phyloP scores from a whole-genome alignment of 1,139 yeast species.

The Meyerozyma elateridarum region DNA sequence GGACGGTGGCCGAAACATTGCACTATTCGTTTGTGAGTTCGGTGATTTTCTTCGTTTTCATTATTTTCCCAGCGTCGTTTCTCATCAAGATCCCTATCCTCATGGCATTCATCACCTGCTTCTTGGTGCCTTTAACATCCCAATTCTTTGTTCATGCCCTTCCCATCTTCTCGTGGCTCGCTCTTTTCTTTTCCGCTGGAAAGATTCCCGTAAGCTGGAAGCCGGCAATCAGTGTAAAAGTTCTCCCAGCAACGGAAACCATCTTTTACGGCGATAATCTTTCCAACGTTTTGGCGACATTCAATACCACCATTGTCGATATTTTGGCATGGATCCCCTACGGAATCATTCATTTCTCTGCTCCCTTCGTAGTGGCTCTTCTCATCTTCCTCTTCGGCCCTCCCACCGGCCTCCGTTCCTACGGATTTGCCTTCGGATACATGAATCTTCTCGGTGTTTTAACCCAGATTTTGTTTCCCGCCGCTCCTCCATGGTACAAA shows the following conservation, averaged over 20 bases:
- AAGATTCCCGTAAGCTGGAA: constrained; percentile 75
- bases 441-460: constrained; percentile 86
- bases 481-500: constrained; percentile 99
- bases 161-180: constrained; percentile 86
- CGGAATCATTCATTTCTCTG: constrained; percentile 83
- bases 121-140: constrained; percentile 64
- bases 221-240: constrained; percentile 87
- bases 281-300: constrained; percentile 78
- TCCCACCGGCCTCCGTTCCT: constrained; percentile 81
- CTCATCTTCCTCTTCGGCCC: constrained; percentile 85
- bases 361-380: constrained; percentile 84
- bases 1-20: constrained; percentile 39
- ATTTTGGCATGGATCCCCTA: constrained; percentile 94
- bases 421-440: constrained; percentile 96
- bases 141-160: constrained; percentile 84
- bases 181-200: constrained; percentile 74
- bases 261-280: constrained; percentile 91
- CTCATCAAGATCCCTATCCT: constrained; percentile 42
- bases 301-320: constrained; percentile 65
- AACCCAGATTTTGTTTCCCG: constrained; percentile 81
- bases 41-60: constrained; percentile 48
- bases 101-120: constrained; percentile 31
- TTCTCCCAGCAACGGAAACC: constrained; percentile 91
- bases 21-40: constrained; percentile 50
- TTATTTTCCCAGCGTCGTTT: constrained; percentile 50